Base-by-base conservation (phyloP, 83 land plant species). In the Diphasiastrum complanatum region DNA sequence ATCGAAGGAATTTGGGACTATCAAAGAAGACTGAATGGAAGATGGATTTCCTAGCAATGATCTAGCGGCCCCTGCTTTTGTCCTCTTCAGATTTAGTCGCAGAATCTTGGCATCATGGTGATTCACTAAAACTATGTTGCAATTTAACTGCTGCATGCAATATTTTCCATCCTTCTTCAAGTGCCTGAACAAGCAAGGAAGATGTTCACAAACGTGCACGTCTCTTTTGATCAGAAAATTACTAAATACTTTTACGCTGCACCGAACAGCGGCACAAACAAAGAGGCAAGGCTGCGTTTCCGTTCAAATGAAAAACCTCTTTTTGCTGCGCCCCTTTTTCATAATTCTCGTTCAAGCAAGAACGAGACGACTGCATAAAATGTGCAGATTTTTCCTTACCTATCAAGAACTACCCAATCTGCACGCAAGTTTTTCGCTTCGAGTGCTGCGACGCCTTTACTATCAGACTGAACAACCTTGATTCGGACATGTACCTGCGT, bases 391-490 rank as follows among this genome's bases (percentile, higher is more conserved):
- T 4, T 65, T n/a, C n/a, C n/a, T 78, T 82, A 86, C 97, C 82
- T 91, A 71, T 91, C 97, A 45, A 91, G 60, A 10, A 91, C 84
- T 57, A 91, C 92, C 97, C 97, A 91, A 36, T 59, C 71, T 31
- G 97, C 89, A 47, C 75, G 71, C 35, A 71, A 62, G 60, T 40
- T 72, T 54, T 72, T 79, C 35, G 84, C 73, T 67, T 91, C 97
- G 0, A 75, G 68, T 36, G 82, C 87, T 47, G 79, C 78, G 5
- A 72, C 77, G 3, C 91, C 92, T 50, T 71, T 51, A 40, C 66
- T 78, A 26, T 75, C 73, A 6, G 78, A 77, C 53, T 79, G 73
- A 33, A 81, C 81, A 48, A 90, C 74, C 69, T 81, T 89, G 47
- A 86, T 67, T 54, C 73, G 78, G 23, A 89, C 74, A 64, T 77